Base-by-base conservation (phyloP, 768 basidiomycete genomes). In the Leccinum barrowsii region DNA sequence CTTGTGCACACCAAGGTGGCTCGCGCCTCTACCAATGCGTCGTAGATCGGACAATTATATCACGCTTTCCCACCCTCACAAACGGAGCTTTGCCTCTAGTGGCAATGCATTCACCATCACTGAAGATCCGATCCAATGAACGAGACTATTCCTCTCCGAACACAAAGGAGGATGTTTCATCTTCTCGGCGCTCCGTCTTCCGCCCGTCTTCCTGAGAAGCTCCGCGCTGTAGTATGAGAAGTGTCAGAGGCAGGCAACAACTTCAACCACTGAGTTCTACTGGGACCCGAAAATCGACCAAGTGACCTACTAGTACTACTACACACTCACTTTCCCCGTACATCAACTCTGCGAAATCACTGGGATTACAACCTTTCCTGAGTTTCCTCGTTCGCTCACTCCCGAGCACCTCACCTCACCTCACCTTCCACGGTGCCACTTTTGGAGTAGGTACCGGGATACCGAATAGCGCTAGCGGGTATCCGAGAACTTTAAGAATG, bases 401-500 rank as follows among this genome's bases (percentile, higher is more conserved):
- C 60, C 71, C 32, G 57, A 59, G 34, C 67, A 75, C 15, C 55
- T 69, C 21, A 24, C 22, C 22, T 22, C 24, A 24, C 24, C 24
- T 24, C 24, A 61, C 13, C 53, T 60, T 35, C 5, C 59, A 65
- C 21, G 55, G 59, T 54, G 22, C 56, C 34, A 3, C 35, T 3
- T 66, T 42, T 17, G 40, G n/a, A 19, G 40, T 7, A 47, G 60
- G 53, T 50, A 73, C 51, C 74, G 63, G 66, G 66, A 65, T 7
- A 56, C 21, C 1, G 60, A 73, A 21, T 71, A 73, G 15, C 61
- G 62, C 19, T 35, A 57, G 32, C 68, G 70, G 8, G 56, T 70
- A 2, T 19, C 57, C 4, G 55, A 64, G 1, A 70, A 70, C 2
- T 21, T 44, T 6, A n/a, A 62, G 5, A 37, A 59, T 51, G 50